Conservation (phyloP, 1,284 basidiomycete species). For the Papiliotrema terrestris region DNA sequence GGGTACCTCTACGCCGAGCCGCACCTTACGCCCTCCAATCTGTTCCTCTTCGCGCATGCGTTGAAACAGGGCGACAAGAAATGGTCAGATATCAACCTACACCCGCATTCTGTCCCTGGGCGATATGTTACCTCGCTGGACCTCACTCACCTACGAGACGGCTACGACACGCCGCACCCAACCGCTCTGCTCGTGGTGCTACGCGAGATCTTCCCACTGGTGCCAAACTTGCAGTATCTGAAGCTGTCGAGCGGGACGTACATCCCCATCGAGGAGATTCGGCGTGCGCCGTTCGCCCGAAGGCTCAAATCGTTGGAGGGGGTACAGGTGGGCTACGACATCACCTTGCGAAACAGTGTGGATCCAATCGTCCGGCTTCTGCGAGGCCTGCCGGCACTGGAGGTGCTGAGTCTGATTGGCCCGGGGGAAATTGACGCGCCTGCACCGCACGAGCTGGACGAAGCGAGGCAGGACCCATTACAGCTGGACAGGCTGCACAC, state of each 20-base stretch:
- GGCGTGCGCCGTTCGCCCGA: slow-evolving; percentile 42
- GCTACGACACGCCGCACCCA: slow-evolving; percentile 59
- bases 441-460: slow-evolving; percentile 50
- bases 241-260: slow-evolving; percentile 59
- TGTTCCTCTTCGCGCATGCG: slow-evolving; percentile 59
- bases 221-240: slow-evolving; percentile 64
- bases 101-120: slow-evolving; percentile 75
- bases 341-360: slow-evolving; percentile 34
- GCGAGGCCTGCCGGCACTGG: slow-evolving; percentile 56
- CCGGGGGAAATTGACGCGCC: slow-evolving; percentile 45
- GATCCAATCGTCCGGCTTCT: slow-evolving; percentile 55
- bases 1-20: slow-evolving; percentile 66
- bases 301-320: slow-evolving; percentile 61
- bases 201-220: slow-evolving; percentile 58
- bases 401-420: slow-evolving; percentile 17
- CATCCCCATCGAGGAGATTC: slow-evolving; percentile 53
- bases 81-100: slow-evolving; percentile 80
- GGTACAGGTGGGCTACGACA: slow-evolving; percentile 53
- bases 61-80: slow-evolving; percentile 63
- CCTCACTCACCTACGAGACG: slow-evolving; percentile 58
- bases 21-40: slow-evolving; percentile 52
- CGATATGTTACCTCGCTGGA: slow-evolving; percentile 74
- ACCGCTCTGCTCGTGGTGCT: slow-evolving; percentile 32
- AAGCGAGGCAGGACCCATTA: slow-evolving; percentile 36
- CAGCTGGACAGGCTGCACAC: slow-evolving; percentile 61